A percentile compares a stretch with the other conserved stretches of the same genome.
Conservation (phyloP, 208 protist species). For the Perkinsela sp. region DNA sequence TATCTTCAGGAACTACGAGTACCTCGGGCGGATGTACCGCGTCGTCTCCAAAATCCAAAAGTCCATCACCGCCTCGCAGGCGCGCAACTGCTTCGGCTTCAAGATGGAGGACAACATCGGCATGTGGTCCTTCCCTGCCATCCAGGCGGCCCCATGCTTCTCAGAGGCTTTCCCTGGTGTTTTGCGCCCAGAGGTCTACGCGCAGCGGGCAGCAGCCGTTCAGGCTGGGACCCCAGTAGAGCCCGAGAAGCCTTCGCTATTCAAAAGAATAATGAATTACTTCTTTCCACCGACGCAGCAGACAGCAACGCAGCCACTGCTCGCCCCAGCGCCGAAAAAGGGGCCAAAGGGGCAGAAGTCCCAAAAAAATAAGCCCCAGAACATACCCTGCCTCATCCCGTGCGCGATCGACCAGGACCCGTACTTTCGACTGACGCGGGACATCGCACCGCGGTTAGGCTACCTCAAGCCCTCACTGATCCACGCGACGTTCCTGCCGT, state of each 20-base stretch:
- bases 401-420: slow-evolving; percentile 92
- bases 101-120: slow-evolving; percentile 78
- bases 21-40: slow-evolving; percentile 80
- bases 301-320: too few relatives aligned
- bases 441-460: slow-evolving; percentile 80
- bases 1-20: slow-evolving; percentile 95
- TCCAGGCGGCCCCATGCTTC: slow-evolving; percentile 92
- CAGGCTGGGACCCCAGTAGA: neutral
- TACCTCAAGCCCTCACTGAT: slow-evolving; percentile 86
- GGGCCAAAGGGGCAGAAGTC: neutral
- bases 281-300: neutral
- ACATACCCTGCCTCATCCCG: slow-evolving; percentile 92
- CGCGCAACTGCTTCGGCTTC: slow-evolving; percentile 83
- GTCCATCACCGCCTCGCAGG: slow-evolving; percentile 70
- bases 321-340: neutral
- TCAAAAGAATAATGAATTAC: neutral
- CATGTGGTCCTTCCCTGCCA: slow-evolving; percentile 84
- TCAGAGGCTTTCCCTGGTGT: slow-evolving; percentile 84
- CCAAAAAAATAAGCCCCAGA: slow-evolving; percentile 15
- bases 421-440: slow-evolving; percentile 95
- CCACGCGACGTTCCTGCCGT: slow-evolving; percentile 92
- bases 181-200: slow-evolving; percentile 40
- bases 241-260: neutral
- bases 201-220: neutral
- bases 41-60: slow-evolving; percentile 81